A percentile compares a stretch with the other conserved stretches of the same genome.
Evolutionary conservation across 495 filamentous ascomycete species (phyloP).

Genomic region (Diplogelasinospora grovesii): DNA sequence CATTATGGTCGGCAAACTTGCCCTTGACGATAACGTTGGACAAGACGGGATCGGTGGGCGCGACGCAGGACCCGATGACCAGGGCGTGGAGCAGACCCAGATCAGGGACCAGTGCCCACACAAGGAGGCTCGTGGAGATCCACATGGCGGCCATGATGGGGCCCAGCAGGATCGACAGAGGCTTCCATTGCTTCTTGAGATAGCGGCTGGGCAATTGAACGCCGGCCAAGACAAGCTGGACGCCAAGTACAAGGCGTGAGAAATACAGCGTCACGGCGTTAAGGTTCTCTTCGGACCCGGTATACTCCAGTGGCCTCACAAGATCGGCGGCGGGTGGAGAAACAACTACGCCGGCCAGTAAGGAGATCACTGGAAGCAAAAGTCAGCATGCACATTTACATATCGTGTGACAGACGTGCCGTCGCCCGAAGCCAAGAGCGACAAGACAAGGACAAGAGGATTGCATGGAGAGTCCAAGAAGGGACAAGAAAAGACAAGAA

Average conservation of each 20-base stretch:
- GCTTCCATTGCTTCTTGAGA: constrained; percentile 72
- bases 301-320: constrained; percentile 71
- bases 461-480: background rate
- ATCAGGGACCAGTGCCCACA: constrained; percentile 73
- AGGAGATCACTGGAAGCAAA: constrained; percentile 72
- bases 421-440: too few relatives aligned
- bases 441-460: too few relatives aligned
- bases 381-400: background rate
- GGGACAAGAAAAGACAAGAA: too few relatives aligned
- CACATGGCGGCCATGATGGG: constrained; percentile 88
- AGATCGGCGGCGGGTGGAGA: constrained; percentile 73
- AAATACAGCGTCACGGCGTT: constrained; percentile 63
- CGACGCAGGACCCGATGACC: constrained; percentile 75
- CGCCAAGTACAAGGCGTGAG: constrained; percentile 80
- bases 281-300: constrained; percentile 46
- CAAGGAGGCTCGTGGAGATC: constrained; percentile 68
- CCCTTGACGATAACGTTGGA: constrained; percentile 91
- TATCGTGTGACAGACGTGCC: too few relatives aligned
- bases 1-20: constrained; percentile 85
- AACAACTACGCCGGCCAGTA: constrained; percentile 71
- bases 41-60: constrained; percentile 85
- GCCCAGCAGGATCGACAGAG: constrained; percentile 67
- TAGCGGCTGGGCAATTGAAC: constrained; percentile 89
- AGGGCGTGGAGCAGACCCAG: constrained; percentile 71
- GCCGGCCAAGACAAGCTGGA: constrained; percentile 84